Evolutionary conservation across 331 rosid genomes (phyloP), one percentile per base, ranked within the genome.

Genomic region (Phaseolus coccineus): DNA sequence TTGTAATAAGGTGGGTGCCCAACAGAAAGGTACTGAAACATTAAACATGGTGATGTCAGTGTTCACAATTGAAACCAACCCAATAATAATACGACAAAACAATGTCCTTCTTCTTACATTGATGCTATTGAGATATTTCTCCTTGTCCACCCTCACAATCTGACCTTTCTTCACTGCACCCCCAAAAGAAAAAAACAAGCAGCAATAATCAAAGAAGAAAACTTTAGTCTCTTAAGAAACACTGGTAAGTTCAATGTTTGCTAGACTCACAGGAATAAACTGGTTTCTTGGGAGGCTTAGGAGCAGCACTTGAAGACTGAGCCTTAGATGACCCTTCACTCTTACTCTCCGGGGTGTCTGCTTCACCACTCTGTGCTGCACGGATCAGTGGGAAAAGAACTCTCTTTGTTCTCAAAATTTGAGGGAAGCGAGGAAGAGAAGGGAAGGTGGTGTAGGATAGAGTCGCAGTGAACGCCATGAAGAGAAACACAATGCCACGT

Each of bases 161-260:
- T 95, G 98, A 69, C 98, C 94, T 83, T 95, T 95, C 96, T 95
- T 95, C 98, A 95, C 98, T 95, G 93, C 22, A 19, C 77, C 88
- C 85, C 78, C 19, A 28, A 71, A n/a, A n/a, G 61, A 74, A 63
- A 5, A 35, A 35, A 25, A 31, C 2, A 11, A 22, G 68, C 62
- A 11, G 61, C 12, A 80, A 24, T 22, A 3, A 22, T 65, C 37
- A 76, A 62, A 37, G n/a, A 58, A 8, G 77, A 7, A 19, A 19
- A 25, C 12, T 69, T 9, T 2, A 65, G 9, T 77, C 12, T 35
- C 19, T 64, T 7, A 74, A 81, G 37, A 48, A 62, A 53, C 31
- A 79, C 2, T 47, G 4, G 39, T 11, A 44, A 2, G 58, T 15
- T 56, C 13, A 72, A n/a, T 37, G 55, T 76, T 19, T 33, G 15